Base-by-base conservation (phyloP, 2,329 filamentous ascomycete genomes). In the Salinomyces thailandicus region DNA sequence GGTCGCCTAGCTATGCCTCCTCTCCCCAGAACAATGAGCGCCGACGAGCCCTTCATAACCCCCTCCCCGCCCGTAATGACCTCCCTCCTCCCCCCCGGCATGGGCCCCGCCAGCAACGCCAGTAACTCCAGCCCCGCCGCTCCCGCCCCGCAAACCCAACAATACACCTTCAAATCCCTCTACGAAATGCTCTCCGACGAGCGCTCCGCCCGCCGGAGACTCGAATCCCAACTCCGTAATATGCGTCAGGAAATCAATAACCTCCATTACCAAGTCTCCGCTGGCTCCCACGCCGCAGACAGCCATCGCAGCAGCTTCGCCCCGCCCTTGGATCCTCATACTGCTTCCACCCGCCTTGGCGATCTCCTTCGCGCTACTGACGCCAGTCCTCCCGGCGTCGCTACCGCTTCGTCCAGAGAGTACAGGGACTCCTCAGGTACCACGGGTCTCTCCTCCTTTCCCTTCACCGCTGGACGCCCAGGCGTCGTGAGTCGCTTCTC, bases 171-270 rank as follows among this genome's bases (percentile, higher is more conserved):
- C 46, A 49, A 50, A 17, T 54, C 57, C 1, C 50, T 61, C 5
- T 61, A 60, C 42, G 53, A 57, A 31, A 57, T 59, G 52, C 51
- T 61, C n/a, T 44, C 54, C 22, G 53, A 58, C 41, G 58, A 61
- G 38, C 52, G 58, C n/a, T 49, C 49, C 5, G 57, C 56, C 2
- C 52, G 58, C 6, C 49, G 54, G n/a, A 50, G 47, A 13, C 47
- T 61, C 14, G 57, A 61, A 33, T 47, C 31, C 7, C 51, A 58
- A 31, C 45, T 60, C 27, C 41, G 46, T 12, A 36, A 35, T 19
- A 43, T 59, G 20, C 49, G 48, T 13, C 42, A 41, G 14, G 53
- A 57, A 20, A 51, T 58, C 30, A 34, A 42, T 4, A 48, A 52
- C 18, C 38, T 58, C n/a, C 54, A 58, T 18, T 47, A 48, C 16